Evolutionary conservation across 257 asterid genomes (phyloP).

Genomic region (Solanum acaule): DNA sequence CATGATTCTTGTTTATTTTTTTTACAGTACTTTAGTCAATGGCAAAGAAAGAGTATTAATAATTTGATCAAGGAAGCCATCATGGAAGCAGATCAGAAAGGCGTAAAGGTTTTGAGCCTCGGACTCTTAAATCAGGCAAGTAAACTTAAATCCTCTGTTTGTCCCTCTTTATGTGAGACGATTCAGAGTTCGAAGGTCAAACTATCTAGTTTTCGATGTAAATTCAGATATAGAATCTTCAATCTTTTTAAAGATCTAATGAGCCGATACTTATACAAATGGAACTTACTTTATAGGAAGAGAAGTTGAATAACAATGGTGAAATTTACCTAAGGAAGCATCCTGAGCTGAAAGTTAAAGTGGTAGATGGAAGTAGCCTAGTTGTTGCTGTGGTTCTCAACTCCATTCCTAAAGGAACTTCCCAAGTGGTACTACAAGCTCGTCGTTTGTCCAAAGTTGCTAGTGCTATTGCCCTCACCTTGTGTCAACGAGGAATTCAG

Average conservation of each 20-base stretch:
- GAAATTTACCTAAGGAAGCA: slow-evolving; percentile 33
- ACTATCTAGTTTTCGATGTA: not conserved
- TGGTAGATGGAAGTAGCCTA: slow-evolving; percentile 30
- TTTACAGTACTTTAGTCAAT: not conserved
- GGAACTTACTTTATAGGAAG: slow-evolving; percentile 26
- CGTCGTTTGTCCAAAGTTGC: not conserved
- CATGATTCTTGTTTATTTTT: not conserved
- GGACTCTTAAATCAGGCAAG: slow-evolving; percentile 71
- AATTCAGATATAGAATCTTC: not conserved
- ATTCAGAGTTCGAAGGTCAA: not conserved
- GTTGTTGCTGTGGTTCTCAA: not conserved
- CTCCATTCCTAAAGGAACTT: not conserved
- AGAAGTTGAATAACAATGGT: slow-evolving; percentile 47
- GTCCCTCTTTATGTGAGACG: not conserved
- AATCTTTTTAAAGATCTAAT: not conserved
- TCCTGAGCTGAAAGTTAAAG: slow-evolving; percentile 54
- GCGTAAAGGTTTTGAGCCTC: slow-evolving; percentile 52
- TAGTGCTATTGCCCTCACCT: not conserved
- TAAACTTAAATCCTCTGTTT: not conserved
- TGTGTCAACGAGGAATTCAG: not conserved
- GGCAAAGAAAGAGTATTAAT: slow-evolving; percentile 65
- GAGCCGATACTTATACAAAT: not conserved
- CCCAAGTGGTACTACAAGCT: slow-evolving; percentile 2
- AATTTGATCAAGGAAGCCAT: slow-evolving; percentile 58
- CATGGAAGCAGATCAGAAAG: slow-evolving; percentile 38